Conservation (phyloP, 768 basidiomycete genomes). For the Leccinum rimulosum region DNA sequence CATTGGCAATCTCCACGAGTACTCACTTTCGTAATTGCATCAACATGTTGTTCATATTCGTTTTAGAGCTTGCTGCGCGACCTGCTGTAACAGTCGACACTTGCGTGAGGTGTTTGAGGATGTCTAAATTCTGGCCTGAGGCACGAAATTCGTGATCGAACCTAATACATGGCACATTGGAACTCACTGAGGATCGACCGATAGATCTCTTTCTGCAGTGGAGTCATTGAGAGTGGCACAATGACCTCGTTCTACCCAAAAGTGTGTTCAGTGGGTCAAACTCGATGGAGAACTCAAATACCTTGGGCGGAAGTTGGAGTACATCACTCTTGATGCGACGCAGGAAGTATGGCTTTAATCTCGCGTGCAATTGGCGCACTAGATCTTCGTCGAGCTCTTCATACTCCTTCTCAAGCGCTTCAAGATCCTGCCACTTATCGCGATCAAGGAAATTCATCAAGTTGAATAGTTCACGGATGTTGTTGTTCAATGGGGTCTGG, state of each 20-base stretch:
- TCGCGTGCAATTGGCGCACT: constrained; percentile 73
- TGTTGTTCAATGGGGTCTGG: constrained; percentile 96
- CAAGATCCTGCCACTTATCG: constrained; percentile 70
- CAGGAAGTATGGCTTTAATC: constrained; percentile 86
- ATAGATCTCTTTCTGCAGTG: constrained; percentile 86
- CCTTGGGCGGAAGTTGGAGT: constrained; percentile 88
- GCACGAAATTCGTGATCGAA: constrained; percentile 7
- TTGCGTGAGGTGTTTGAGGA: constrained; percentile 59
- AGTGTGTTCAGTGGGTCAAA: constrained; percentile 1
- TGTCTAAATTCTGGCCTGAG: constrained; percentile 66
- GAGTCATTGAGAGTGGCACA: constrained; percentile 85
- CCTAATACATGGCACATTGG: constrained; percentile 11
- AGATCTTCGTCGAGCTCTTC: constrained; percentile 77
- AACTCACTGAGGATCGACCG: constrained; percentile 72
- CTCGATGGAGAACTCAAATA: constrained; percentile 26
- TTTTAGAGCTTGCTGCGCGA: constrained; percentile 38
- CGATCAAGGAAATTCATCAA: constrained; percentile 95
- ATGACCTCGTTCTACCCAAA: constrained; percentile 77
- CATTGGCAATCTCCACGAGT: not conserved
- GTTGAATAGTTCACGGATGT: constrained; percentile 94
- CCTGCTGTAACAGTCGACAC: constrained; percentile 36
- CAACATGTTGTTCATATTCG: constrained; percentile 74
- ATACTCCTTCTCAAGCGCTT: constrained; percentile 69
- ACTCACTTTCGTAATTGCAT: constrained; percentile 87
- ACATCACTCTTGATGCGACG: constrained; percentile 94